Conservation (phyloP, 75 land plant species). For the Pinus albicaulis region DNA sequence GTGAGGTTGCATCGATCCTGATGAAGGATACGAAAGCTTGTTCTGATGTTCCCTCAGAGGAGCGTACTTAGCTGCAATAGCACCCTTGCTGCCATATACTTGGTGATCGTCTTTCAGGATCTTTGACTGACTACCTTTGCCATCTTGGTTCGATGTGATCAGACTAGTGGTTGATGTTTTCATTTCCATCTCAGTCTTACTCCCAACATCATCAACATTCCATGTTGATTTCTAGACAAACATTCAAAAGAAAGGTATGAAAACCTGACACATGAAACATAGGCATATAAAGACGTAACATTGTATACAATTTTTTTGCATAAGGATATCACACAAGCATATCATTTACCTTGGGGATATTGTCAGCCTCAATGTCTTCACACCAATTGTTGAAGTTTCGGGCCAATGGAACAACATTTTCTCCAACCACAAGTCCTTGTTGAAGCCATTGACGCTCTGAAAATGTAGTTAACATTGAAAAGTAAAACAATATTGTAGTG, state of each 20-base stretch:
- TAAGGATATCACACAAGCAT: slow-evolving; percentile 9
- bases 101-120: slow-evolving; percentile 27
- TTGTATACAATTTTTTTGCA: neutral
- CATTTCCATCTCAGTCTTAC: slow-evolving; percentile 27
- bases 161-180: slow-evolving; percentile 15
- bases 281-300: neutral
- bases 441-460: slow-evolving; percentile 93
- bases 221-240: slow-evolving; percentile 8
- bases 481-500: too few species aligned
- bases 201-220: slow-evolving; percentile 7
- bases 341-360: slow-evolving; percentile 28
- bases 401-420: slow-evolving; percentile 91
- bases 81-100: slow-evolving; percentile 45
- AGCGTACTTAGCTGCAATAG: slow-evolving; percentile 69
- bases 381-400: slow-evolving; percentile 73
- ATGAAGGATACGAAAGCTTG: slow-evolving; percentile 19
- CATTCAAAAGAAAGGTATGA: neutral
- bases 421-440: slow-evolving; percentile 82
- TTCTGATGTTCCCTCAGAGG: slow-evolving; percentile 49
- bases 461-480: neutral
- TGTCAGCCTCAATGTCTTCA: slow-evolving; percentile 67
- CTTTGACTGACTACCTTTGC: slow-evolving; percentile 23
- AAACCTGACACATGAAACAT: neutral
- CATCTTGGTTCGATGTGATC: slow-evolving; percentile 14
- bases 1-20: slow-evolving; percentile 11